These are phyloP conservation scores for Solanum etuberosum DNA, from an alignment of 257 asterid genomes.

Conservation along the genomic window DNA sequence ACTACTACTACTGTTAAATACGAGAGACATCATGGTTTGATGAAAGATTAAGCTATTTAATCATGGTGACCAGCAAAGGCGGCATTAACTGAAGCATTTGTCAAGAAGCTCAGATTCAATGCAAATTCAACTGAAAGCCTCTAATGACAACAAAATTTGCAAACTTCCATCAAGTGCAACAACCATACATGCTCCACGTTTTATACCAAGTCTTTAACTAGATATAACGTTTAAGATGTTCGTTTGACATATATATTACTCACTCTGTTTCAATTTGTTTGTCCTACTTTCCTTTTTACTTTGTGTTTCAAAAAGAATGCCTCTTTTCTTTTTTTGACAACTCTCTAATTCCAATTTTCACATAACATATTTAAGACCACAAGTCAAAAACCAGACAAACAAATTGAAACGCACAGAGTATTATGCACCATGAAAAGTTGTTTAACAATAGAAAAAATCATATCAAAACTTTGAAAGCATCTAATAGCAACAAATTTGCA, in stretches of 20 bases:
- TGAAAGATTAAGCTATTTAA: background rate
- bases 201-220: background rate
- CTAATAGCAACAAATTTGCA: background rate
- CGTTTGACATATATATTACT: background rate
- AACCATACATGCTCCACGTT: background rate
- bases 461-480: background rate
- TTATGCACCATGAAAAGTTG: background rate
- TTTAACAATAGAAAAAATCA: background rate
- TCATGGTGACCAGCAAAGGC: background rate
- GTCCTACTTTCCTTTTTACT: background rate
- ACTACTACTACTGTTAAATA: background rate
- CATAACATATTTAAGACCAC: background rate
- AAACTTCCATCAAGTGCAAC: background rate
- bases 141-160: background rate
- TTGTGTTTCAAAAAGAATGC: background rate
- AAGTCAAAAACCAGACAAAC: fast-evolving
- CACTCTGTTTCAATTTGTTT: background rate
- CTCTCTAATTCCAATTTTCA: background rate
- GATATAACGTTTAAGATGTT: background rate
- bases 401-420: fast-evolving
- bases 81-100: background rate
- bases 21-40: background rate
- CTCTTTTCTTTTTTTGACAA: background rate
- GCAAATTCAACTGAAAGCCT: background rate
- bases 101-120: background rate